Evolutionary conservation across 2,329 filamentous ascomycete species (phyloP), one percentile per base, ranked within the genome.

Genomic region (Reticulascus tulasneorum): DNA sequence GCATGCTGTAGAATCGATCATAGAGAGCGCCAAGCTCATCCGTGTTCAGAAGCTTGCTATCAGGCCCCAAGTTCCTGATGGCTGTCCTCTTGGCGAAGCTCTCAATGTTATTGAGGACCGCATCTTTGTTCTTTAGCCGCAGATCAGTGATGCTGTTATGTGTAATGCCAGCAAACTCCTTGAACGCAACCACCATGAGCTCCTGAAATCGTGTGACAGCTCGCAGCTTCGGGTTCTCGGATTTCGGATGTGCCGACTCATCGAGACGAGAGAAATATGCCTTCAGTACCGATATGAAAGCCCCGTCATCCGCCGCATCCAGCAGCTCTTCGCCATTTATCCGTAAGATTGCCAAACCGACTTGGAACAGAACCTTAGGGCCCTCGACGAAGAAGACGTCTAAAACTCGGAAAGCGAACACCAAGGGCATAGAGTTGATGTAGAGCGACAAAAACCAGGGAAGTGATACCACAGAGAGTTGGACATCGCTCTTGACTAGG

Each of bases 381-480:
- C 93, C 93, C 62, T 98, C 93, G 25, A 98, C 79, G 63, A 98
- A 98, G 69, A 98, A 98, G 32, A 98, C 91, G 53, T 98, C 93
- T 44, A 98, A 65, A 31, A 98, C 93, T 37, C 93, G 79, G 61
- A 97, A 98, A 29, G 93, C 93, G 62, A 97, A 98, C 2, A 97
- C 89, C 12, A 98, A 72, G 5, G 93, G 93, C 93, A 98, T 98
- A 2, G 91, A 97, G 73, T 98, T 98, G 71, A 98, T 94, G 64
- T 97, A 98, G 13, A 98, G 73, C 6, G 91, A 97, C 37, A 98
- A 73, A 58, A 98, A 98, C 93, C 93, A 98, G 4, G 93, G 93
- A 27, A 98, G 73, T 9, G 91, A 97, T 12, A 97, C 93, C 22
- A 98, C 93, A 1, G 93, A 97, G 15, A 98, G 77, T 60, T 98